A percentile compares a stretch with the other conserved stretches of the same genome.
These are phyloP conservation scores for Pythium apleroticum DNA, from an alignment of 352 stramenopile species.

Conservation along the genomic window DNA sequence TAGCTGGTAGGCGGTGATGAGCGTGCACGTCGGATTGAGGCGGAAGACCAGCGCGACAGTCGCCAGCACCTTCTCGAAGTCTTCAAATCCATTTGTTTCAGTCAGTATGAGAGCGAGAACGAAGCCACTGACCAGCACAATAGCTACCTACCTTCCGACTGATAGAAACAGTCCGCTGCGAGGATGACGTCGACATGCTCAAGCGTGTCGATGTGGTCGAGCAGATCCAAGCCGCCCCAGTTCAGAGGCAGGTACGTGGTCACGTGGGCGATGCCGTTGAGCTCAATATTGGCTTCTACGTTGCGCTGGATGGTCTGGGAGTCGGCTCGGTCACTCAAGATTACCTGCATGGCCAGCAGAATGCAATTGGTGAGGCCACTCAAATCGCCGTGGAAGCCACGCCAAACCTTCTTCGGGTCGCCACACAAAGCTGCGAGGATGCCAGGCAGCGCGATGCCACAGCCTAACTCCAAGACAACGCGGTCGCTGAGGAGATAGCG, in stretches of 20 bases:
- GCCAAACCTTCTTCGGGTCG: slow-evolving; percentile 27
- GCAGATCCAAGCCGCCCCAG: slow-evolving; percentile 45
- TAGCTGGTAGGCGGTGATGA: slow-evolving; percentile 68
- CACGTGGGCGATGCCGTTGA: slow-evolving; percentile 39
- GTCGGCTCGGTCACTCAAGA: slow-evolving; percentile 55
- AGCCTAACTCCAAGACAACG: slow-evolving; percentile 61
- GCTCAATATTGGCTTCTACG: slow-evolving; percentile 46
- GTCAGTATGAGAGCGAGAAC: background rate
- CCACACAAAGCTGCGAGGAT: slow-evolving; percentile 55
- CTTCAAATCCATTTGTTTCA: slow-evolving; percentile 26
- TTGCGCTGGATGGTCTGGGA: slow-evolving; percentile 49
- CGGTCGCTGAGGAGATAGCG: slow-evolving; percentile 30
- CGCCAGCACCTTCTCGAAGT: slow-evolving; percentile 72
- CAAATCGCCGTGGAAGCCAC: too few species aligned
- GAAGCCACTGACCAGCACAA: too few species aligned
- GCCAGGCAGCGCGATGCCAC: slow-evolving; percentile 61
- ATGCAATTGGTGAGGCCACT: background rate
- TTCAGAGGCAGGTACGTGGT: slow-evolving; percentile 44
- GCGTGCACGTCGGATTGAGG: slow-evolving; percentile 38
- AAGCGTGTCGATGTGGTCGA: slow-evolving; percentile 33
- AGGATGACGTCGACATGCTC: slow-evolving; percentile 46
- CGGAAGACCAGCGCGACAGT: slow-evolving; percentile 66
- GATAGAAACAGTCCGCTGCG: slow-evolving; percentile 73
- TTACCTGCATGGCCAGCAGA: slow-evolving; percentile 30
- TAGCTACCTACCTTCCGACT: slow-evolving; percentile 44